Evolutionary conservation across 805 yeast species (phyloP), one percentile per base, ranked within the genome.

Genomic region (Suhomyces tanzawaensis): DNA sequence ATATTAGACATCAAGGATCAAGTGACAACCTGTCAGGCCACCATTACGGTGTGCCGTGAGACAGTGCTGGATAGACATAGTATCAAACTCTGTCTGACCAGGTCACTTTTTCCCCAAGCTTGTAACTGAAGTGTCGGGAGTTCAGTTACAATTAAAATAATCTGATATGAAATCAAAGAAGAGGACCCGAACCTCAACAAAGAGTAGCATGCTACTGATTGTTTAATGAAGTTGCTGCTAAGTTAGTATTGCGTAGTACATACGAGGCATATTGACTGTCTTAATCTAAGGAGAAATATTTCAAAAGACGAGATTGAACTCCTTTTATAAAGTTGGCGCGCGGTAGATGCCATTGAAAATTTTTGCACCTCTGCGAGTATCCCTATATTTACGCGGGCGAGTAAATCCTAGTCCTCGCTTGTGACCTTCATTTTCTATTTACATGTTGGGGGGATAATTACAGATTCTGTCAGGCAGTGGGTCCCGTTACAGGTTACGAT

Each of bases 101-200:
- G 7, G 24, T 21, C 24, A 11, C 11, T 3, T 9, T 25, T 26
- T 7, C 14, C 23, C 39, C 33, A 31, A 36, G 44, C 52, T 57
- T 68, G 76, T 71, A 67, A 69, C 82, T 79, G 84, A 82, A 83
- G 91, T 83, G 91, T 83, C 91, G 87, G 90, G 90, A 67, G 57
- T 83, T 81, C 84, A 81, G 82, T 66, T 76, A 75, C 79, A 68
- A 60, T 48, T 43, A 53, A 41, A 44, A 37, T 30, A 17, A 27
- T 29, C 57, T 53, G 54, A 47, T 44, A 42, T 44, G 42, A 47
- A 47, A 44, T 41, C 40, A 49, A 47, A 47, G 34, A 41, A 42
- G 84, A 80, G 85, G 85, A 72, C 85, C 85, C 85, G 86, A 81
- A 74, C 83, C 84, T 76, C 83, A 55, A 47, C 45, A 48, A 42